Evolutionary conservation across 306 rosid species (phyloP), one percentile per base, ranked within the genome.

Genomic region (Oxytropis ochrocephala): DNA sequence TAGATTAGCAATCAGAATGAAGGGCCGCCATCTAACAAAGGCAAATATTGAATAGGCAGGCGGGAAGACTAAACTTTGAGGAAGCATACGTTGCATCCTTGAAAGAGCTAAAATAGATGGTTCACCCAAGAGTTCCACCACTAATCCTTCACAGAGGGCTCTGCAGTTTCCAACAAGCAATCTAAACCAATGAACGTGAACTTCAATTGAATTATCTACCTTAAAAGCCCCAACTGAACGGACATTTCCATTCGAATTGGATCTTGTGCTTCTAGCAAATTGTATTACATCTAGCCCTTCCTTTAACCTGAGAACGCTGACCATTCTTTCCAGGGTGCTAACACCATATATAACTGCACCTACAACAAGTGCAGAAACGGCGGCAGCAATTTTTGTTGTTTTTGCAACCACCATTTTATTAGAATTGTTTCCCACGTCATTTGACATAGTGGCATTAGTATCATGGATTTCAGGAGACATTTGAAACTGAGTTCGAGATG

Each of bases 11-110:
- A 67, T 88, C 77, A 74, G 64, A 75, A 94, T 80, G 73, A 87
- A 82, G 11, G 92, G 89, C 68, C 92, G 61, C 97, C 97, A 88
- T 50, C 78, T 66, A 52, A 94, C 79, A 67, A 90, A 82, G 43
- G 96, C 84, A 82, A 94, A 94, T 78, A 91, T 91, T 57, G 96
- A 81, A 81, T 91, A 94, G 33, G 99, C 97, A 72, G 99, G 97
- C 18, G 95, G 92, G 81, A 94, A 85, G 60, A 94, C 89, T 80
- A 94, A 75, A 51, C 72, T 64, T 57, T 87, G 87, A 74, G 99
- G 95, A 56, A 91, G 97, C 91, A 87, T 78, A 6, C 83, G 93
- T 77, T 94, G 99, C 97, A 91, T 88, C 84, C 99, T 87, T 62
- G 89, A 85, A 81, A 94, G 99, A 44, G 95, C 97, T 64, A 87